phyloP scores from a whole-genome alignment of 1,284 basidiomycete genomes.

The Leccinum griseonigrum region DNA sequence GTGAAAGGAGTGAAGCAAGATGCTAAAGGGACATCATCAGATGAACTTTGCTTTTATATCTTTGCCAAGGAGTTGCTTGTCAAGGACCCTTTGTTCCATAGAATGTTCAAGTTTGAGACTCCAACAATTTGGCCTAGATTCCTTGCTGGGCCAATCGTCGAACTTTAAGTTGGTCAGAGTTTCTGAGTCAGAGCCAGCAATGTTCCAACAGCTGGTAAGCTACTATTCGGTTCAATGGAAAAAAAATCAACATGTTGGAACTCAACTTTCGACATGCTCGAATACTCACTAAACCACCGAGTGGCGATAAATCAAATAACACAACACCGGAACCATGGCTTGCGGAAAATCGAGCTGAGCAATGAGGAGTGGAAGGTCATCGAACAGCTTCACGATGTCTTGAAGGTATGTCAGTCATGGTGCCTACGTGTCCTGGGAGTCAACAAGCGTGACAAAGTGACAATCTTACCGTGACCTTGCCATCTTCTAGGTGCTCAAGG shows the following conservation, averaged over 20 bases:
- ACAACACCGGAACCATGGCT: background rate
- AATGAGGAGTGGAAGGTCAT: background rate
- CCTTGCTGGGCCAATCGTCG: too few relatives aligned
- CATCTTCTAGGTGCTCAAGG: constrained; percentile 17
- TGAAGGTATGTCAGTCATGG: background rate
- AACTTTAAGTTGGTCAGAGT: too few relatives aligned
- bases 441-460: background rate
- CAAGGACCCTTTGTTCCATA: too few relatives aligned
- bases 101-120: too few relatives aligned
- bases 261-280: constrained; percentile 4
- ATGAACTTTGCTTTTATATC: too few relatives aligned
- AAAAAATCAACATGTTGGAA: background rate
- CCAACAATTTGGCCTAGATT: too few relatives aligned
- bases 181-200: too few relatives aligned
- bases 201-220: too few relatives aligned
- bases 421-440: background rate
- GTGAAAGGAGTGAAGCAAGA: too few relatives aligned
- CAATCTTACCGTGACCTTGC: background rate
- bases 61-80: too few relatives aligned
- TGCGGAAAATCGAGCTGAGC: background rate
- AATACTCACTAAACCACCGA: background rate
- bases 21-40: too few relatives aligned
- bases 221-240: too few relatives aligned
- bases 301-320: background rate
- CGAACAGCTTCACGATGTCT: background rate